phyloP scores from a whole-genome alignment of 345 rosid genomes.

The Pelargonium nanum region DNA sequence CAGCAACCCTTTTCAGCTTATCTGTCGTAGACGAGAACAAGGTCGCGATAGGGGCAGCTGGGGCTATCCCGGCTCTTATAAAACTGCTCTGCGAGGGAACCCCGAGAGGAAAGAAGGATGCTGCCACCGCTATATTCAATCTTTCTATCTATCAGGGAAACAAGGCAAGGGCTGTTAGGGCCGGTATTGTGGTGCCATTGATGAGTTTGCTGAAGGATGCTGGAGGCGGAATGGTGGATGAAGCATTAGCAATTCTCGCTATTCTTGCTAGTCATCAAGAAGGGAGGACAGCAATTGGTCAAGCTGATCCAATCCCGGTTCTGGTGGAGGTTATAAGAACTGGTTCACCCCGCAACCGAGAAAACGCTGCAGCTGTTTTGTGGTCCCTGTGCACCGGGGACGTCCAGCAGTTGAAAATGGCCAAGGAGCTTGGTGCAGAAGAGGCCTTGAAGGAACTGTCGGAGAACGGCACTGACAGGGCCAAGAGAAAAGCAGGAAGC shows the following conservation, averaged over 20 bases:
- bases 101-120: constrained; percentile 90
- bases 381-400: constrained; percentile 75
- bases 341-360: constrained; percentile 88
- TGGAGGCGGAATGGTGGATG: constrained; percentile 95
- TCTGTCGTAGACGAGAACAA: constrained; percentile 95
- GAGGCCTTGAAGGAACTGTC: constrained; percentile 64
- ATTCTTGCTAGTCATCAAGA: constrained; percentile 82
- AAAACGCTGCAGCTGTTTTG: constrained; percentile 75
- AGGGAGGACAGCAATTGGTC: constrained; percentile 73
- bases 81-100: constrained; percentile 77
- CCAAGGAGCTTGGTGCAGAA: constrained; percentile 63
- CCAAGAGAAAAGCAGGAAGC: constrained; percentile 85
- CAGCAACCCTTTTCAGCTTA: constrained; percentile 90
- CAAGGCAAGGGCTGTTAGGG: constrained; percentile 86
- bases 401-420: constrained; percentile 46
- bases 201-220: constrained; percentile 72
- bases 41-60: constrained; percentile 92
- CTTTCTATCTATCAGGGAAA: constrained; percentile 92
- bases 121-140: constrained; percentile 94
- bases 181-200: constrained; percentile 74
- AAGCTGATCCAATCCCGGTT: constrained; percentile 58
- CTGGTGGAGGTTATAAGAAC: constrained; percentile 72
- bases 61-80: constrained; percentile 88
- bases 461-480: constrained; percentile 90
- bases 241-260: constrained; percentile 83